phyloP scores from a whole-genome alignment of 768 basidiomycete species.

The Mycena sanguinolenta region DNA sequence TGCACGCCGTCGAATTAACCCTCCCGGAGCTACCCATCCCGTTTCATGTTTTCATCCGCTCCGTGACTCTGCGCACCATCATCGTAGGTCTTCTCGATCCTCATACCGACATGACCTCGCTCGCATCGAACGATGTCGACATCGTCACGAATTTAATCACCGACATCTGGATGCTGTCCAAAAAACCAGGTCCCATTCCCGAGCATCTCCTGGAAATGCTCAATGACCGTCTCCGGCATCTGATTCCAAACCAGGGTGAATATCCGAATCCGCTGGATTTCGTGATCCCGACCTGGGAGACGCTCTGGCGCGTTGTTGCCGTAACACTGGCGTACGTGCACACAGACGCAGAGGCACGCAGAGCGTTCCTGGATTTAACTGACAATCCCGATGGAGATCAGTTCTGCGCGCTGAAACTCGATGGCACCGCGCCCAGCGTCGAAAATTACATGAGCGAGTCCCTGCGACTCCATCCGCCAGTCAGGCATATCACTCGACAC shows the following conservation, averaged over 20 bases:
- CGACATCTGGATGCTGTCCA: slow-evolving; percentile 62
- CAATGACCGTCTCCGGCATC: slow-evolving; percentile 51
- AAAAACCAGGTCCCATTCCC: slow-evolving; percentile 48
- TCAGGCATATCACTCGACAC: slow-evolving; percentile 57
- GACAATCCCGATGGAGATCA: slow-evolving; percentile 43
- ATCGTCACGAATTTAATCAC: slow-evolving; percentile 39
- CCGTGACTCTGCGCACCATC: slow-evolving; percentile 58
- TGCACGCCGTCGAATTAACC: slow-evolving; percentile 47
- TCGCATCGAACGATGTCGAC: slow-evolving; percentile 50
- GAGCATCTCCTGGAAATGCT: slow-evolving; percentile 49
- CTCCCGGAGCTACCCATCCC: slow-evolving; percentile 35
- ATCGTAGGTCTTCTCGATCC: slow-evolving; percentile 57
- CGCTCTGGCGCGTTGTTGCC: slow-evolving; percentile 73
- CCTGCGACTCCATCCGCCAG: slow-evolving; percentile 42
- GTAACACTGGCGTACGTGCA: slow-evolving; percentile 54
- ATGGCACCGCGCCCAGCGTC: neutral
- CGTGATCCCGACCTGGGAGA: slow-evolving; percentile 69
- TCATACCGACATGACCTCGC: slow-evolving; percentile 42
- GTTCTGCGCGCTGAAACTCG: slow-evolving; percentile 42
- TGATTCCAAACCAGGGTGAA: slow-evolving; percentile 52
- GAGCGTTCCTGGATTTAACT: slow-evolving; percentile 54
- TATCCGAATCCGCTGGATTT: slow-evolving; percentile 39
- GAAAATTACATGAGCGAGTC: slow-evolving; percentile 53
- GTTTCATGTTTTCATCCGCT: slow-evolving; percentile 59
- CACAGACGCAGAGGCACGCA: slow-evolving; percentile 38